Evolutionary conservation across 2,329 filamentous ascomycete species (phyloP).

Genomic region (Fonsecaea multimorphosa): DNA sequence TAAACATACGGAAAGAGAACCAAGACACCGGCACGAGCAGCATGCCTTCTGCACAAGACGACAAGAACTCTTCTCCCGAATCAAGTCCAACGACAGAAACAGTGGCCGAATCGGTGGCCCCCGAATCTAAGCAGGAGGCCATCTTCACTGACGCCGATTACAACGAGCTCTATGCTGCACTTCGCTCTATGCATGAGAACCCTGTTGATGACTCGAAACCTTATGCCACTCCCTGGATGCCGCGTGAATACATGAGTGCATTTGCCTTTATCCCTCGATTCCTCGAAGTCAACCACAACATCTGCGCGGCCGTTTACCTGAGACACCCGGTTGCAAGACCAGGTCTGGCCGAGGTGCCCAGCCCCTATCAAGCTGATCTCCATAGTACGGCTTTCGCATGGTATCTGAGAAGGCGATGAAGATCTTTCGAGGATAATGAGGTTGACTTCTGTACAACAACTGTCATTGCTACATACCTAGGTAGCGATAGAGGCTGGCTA

Average conservation of each 20-base stretch:
- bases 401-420: conserved; percentile 83
- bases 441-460: conserved; percentile 15
- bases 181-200: conserved; percentile 73
- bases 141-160: conserved; percentile 58
- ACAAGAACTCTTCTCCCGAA: conserved; percentile 18
- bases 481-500: conserved; percentile 17
- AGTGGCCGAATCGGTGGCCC: conserved; percentile 44
- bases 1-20: conserved; percentile 49
- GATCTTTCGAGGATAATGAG: neutral
- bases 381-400: conserved; percentile 88
- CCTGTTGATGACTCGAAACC: conserved; percentile 77
- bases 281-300: conserved; percentile 96
- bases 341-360: conserved; percentile 80
- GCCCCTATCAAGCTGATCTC: conserved; percentile 74
- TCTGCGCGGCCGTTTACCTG: conserved; percentile 93
- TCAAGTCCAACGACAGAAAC: conserved; percentile 9
- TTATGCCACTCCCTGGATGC: conserved; percentile 89
- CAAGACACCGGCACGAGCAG: conserved; percentile 31
- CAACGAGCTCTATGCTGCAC: conserved; percentile 59
- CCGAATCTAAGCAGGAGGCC: conserved; percentile 47
- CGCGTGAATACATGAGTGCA: conserved; percentile 82
- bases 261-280: conserved; percentile 96
- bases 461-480: conserved; percentile 7
- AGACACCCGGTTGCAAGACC: conserved; percentile 89
- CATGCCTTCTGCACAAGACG: conserved; percentile 25